phyloP scores from a whole-genome alignment of 2,329 filamentous ascomycete species.

The Lojkania enalia region DNA sequence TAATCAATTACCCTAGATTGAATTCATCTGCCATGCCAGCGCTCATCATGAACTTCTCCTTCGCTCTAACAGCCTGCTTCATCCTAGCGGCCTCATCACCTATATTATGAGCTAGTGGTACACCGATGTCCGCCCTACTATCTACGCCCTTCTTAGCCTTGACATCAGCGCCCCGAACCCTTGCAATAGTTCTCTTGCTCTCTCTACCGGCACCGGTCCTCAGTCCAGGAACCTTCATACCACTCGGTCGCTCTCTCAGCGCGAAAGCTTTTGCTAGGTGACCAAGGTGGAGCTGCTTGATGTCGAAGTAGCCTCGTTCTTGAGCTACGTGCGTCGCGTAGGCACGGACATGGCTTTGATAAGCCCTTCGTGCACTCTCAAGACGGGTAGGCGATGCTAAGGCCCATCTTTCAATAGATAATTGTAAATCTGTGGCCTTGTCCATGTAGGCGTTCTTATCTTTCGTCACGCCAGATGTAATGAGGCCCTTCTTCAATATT shows the following conservation, averaged over 20 bases:
- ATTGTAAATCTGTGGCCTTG: slow-evolving; percentile 67
- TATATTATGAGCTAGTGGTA: slow-evolving; percentile 49
- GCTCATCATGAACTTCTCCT: slow-evolving; percentile 52
- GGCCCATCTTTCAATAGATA: slow-evolving; percentile 68
- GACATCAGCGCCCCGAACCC: slow-evolving; percentile 38
- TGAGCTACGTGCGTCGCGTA: slow-evolving; percentile 91
- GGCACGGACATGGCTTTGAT: slow-evolving; percentile 88
- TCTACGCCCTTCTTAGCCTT: slow-evolving; percentile 42
- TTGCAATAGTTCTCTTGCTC: slow-evolving; percentile 26
- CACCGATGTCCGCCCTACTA: slow-evolving; percentile 40
- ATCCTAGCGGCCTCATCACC: slow-evolving; percentile 64
- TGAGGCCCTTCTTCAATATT: slow-evolving; percentile 67
- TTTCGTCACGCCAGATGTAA: slow-evolving; percentile 34
- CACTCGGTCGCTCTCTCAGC: slow-evolving; percentile 82
- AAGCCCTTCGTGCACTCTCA: slow-evolving; percentile 81
- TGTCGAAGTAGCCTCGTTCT: slow-evolving; percentile 87
- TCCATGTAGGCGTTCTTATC: slow-evolving; percentile 63
- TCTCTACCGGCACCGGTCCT: slow-evolving; percentile 49
- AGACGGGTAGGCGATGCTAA: slow-evolving; percentile 68
- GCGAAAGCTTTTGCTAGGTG: slow-evolving; percentile 94
- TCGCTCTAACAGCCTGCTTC: slow-evolving; percentile 58
- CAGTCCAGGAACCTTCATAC: slow-evolving; percentile 64
- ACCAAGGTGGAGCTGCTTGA: slow-evolving; percentile 85
- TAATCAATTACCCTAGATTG: slow-evolving; percentile 66
- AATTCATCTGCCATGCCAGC: slow-evolving; percentile 66